phyloP scores from a whole-genome alignment of 2,329 filamentous ascomycete genomes.

The Trichoderma cornu-damae region DNA sequence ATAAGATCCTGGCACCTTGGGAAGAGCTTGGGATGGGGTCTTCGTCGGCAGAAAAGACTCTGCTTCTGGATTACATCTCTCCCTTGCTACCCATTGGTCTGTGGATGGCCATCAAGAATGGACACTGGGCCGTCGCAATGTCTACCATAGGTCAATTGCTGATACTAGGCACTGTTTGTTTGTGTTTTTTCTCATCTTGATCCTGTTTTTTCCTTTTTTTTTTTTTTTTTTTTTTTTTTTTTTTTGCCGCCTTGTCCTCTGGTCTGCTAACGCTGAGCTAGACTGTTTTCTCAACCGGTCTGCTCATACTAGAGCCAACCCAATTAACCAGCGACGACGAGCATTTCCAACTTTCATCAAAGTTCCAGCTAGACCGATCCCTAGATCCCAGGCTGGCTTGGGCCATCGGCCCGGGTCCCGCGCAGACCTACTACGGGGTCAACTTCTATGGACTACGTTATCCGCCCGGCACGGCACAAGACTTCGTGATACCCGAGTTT shows the following conservation, averaged over 20 bases:
- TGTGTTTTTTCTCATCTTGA: not conserved
- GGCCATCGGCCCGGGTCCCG: not conserved
- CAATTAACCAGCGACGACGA: not conserved
- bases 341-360: not conserved
- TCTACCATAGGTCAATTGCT: not conserved
- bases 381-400: not conserved
- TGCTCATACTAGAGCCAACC: conserved; percentile 12
- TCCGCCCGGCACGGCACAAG: not conserved
- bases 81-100: conserved; percentile 3
- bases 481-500: conserved; percentile 3
- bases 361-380: not conserved
- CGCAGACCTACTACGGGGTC: conserved; percentile 7
- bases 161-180: conserved; percentile 10
- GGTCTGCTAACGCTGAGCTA: not conserved
- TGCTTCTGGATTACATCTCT: conserved; percentile 15
- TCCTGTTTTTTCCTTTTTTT: not conserved
- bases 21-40: conserved; percentile 1
- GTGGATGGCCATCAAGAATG: conserved; percentile 9
- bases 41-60: conserved; percentile 6
- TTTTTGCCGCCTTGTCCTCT: not conserved
- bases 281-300: conserved; percentile 5
- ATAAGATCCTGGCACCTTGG: conserved; percentile 8
- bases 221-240: no score
- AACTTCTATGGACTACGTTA: conserved; percentile 9
- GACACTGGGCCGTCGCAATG: conserved; percentile 1